Percentiles rank a stretch among this genome's conserved stretches.
Evolutionary conservation across 2,329 filamentous ascomycete species (phyloP).

Genomic region (Colletotrichum salicis): DNA sequence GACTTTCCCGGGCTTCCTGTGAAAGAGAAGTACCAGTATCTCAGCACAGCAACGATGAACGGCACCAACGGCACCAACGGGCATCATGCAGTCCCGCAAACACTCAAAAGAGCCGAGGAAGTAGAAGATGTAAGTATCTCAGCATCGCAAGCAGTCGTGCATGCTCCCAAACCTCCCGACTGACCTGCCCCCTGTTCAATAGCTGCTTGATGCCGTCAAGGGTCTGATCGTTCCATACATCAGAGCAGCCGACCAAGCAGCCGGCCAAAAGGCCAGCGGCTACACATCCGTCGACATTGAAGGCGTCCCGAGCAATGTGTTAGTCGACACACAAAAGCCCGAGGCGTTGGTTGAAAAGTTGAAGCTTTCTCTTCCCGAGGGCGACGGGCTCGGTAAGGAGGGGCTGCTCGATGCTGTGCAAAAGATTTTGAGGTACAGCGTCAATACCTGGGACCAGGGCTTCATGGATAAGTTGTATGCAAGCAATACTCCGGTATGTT

Average conservation of each 20-base stretch:
- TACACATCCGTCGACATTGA: constrained; percentile 53
- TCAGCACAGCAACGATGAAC: constrained; percentile 24
- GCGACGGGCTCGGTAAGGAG: constrained; percentile 70
- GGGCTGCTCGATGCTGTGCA: constrained; percentile 79
- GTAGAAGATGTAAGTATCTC: constrained; percentile 55
- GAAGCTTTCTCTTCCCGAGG: constrained; percentile 66
- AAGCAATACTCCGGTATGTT: constrained; percentile 81
- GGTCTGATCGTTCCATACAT: constrained; percentile 77
- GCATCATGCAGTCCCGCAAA: constrained; percentile 16
- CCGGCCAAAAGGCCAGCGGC: constrained; percentile 62
- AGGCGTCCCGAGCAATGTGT: constrained; percentile 60
- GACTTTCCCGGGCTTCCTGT: not conserved
- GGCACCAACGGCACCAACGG: constrained; percentile 29
- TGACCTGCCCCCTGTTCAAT: constrained; percentile 30
- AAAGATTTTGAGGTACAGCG: constrained; percentile 82
- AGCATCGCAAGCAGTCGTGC: not conserved
- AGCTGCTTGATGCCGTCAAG: constrained; percentile 77
- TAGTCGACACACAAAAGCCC: constrained; percentile 72
- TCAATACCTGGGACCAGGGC: constrained; percentile 98
- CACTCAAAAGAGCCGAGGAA: constrained; percentile 54
- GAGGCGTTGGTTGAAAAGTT: constrained; percentile 66
- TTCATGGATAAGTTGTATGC: constrained; percentile 96
- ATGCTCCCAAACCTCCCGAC: not conserved
- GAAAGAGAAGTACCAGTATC: not conserved
- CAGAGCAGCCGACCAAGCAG: constrained; percentile 73